phyloP scores from a whole-genome alignment of 2,329 filamentous ascomycete genomes.

The Didymosphaeria variabile region DNA sequence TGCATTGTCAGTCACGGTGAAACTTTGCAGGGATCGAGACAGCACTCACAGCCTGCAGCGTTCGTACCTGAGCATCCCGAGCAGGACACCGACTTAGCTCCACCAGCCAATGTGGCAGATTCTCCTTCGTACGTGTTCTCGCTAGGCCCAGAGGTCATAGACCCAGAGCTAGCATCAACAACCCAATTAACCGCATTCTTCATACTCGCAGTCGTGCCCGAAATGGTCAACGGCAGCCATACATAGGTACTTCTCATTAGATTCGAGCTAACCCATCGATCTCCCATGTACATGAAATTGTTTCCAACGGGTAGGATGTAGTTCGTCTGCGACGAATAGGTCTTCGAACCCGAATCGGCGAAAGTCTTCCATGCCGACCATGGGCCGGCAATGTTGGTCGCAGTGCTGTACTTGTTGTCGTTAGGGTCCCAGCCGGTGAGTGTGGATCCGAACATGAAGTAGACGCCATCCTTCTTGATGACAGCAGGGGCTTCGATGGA shows the following conservation, averaged over 20 bases:
- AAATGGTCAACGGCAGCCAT: constrained; percentile 68
- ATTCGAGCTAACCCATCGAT: constrained; percentile 70
- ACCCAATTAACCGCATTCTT: constrained; percentile 66
- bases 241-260: constrained; percentile 69
- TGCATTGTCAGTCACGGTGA: neutral
- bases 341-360: constrained; percentile 64
- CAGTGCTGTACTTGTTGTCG: constrained; percentile 71
- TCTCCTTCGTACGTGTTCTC: constrained; percentile 65
- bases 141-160: constrained; percentile 54
- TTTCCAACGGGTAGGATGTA: constrained; percentile 62
- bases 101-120: constrained; percentile 54
- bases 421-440: constrained; percentile 64
- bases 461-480: constrained; percentile 66
- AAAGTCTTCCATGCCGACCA: constrained; percentile 71
- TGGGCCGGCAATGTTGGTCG: constrained; percentile 65
- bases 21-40: neutral
- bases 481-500: constrained; percentile 71
- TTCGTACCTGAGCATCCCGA: constrained; percentile 60
- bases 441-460: constrained; percentile 71
- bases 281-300: constrained; percentile 69
- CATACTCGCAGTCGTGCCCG: constrained; percentile 60
- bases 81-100: constrained; percentile 60
- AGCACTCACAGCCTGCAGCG: constrained; percentile 57
- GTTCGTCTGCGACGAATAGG: constrained; percentile 68
- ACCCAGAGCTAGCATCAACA: constrained; percentile 55